Percentiles rank a stretch among this genome's conserved stretches.
Evolutionary conservation across 129 eudicot genomes (phyloP).

Genomic region (Oenanthe sinensis): DNA sequence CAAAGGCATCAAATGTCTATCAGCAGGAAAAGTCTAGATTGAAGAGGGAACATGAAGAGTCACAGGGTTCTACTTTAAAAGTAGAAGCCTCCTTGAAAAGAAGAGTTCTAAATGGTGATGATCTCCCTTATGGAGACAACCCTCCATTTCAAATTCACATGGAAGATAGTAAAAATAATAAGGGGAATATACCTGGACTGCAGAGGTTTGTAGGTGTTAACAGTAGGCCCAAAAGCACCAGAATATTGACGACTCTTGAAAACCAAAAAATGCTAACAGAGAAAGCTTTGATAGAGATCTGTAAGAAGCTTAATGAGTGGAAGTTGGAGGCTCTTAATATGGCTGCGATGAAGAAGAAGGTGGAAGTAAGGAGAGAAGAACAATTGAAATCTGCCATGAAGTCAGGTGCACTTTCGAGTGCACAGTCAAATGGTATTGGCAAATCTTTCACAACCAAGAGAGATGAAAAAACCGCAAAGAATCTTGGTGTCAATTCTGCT

Average conservation of each 20-base stretch:
- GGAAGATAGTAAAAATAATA: slow-evolving; percentile 31
- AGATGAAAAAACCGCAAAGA: slow-evolving; percentile 8
- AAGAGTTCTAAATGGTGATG: slow-evolving; percentile 32
- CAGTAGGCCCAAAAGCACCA: slow-evolving; percentile 27
- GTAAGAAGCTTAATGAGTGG: slow-evolving; percentile 37
- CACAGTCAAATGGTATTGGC: slow-evolving; percentile 13
- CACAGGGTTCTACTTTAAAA: slow-evolving; percentile 18
- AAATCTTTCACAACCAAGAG: slow-evolving; percentile 5
- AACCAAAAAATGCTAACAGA: slow-evolving; percentile 39
- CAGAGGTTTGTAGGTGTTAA: slow-evolving; percentile 17
- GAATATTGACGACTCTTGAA: slow-evolving; percentile 51
- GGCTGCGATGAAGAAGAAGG: slow-evolving; percentile 23
- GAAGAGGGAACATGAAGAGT: slow-evolving; percentile 54
- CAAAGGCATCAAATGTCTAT: slow-evolving; percentile 50
- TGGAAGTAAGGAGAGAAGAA: slow-evolving; percentile 17
- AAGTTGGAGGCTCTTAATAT: slow-evolving; percentile 13
- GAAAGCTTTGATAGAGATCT: slow-evolving; percentile 49
- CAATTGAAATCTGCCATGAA: neutral
- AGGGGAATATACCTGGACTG: slow-evolving; percentile 17
- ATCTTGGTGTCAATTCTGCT: slow-evolving; percentile 5
- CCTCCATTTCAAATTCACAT: slow-evolving; percentile 25
- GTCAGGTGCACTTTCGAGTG: neutral
- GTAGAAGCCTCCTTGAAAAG: slow-evolving; percentile 34
- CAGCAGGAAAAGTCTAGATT: slow-evolving; percentile 45
- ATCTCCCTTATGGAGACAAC: slow-evolving; percentile 20